Evolutionary conservation across 805 yeast species (phyloP), one percentile per base, ranked within the genome.

Genomic region (Limtongia smithiae): DNA sequence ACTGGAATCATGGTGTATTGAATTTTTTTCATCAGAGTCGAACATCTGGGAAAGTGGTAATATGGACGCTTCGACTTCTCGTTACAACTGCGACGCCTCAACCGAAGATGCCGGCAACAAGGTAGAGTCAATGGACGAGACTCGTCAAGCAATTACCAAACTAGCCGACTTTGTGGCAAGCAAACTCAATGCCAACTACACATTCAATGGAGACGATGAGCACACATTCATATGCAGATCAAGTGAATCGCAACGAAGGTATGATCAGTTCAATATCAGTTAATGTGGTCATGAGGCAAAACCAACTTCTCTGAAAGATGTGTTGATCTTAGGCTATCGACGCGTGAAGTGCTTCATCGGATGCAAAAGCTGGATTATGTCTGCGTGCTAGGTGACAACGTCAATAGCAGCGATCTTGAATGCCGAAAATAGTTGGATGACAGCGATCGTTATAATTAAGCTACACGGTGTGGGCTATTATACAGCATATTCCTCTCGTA

Each of bases 331-430:
- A 38, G 44, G 11, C 25, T 53, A 20, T 45, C 58, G 12, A 51
- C 58, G 9, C 30, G 38, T 12, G 39, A 42, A 12, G 46, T 54
- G 20, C 50, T 54, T 2, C 47, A 34, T 17, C 51, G 48, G 37
- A 54, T 54, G 58, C 57, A 48, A 30, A 54, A 51, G 27, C 18
- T 52, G 28, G 53, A 48, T 33, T 51, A 47, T 27, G 47, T 35
- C 34, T 54, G 58, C 27, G 50, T 54, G 6, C 34, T 51, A 12
- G 48, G 46, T 15, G 46, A 48, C 24, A 37, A 54, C 31, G 50
- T 54, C 31, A 31, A 32, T 5, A 51, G 50, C 33, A 49, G 44
- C 14, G 57, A 50, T 20, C 43, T 54, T 24, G 51, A 38, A n/a
- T 54, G 58, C 43, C 27, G 35, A 15, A 54, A 20, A 39, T 25